Evolutionary conservation across 345 rosid species (phyloP), one percentile per base, ranked within the genome.

Genomic region (Isatis tinctoria): DNA sequence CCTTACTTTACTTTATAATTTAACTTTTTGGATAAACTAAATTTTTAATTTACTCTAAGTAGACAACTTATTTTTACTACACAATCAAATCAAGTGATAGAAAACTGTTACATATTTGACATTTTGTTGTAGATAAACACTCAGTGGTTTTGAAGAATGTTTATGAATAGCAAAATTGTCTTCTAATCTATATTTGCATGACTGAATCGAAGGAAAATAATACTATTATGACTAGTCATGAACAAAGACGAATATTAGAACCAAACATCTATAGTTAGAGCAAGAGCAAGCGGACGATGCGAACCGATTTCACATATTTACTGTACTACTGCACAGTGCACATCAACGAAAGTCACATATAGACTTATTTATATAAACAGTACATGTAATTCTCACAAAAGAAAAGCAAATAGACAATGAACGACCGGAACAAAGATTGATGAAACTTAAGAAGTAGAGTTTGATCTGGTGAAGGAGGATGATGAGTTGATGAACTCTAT

Each of bases 401-500:
- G n/a, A n/a, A 51, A 60, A 17, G 47, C n/a, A 59, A 39, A 51
- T 32, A 32, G 39, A 36, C 43, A 36, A 58, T 2, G 39, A 56
- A 13, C 30, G 17, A 45, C 36, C 35, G 40, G 36, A 60, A 58
- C 72, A 26, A 65, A 44, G 10, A 57, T 13, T 67, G 35, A 68
- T 51, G 44, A 62, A 69, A 70, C 37, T 76, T 36, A 76, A 56
- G 54, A 62, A 28, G 77, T 75, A 54, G 94, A 83, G 49, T 78
- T 83, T 35, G 91, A 88, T 80, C 89, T 78, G 8, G 89, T 80
- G 59, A 85, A 67, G 43, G 88, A 84, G 27, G 91, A 79, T 11
- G 96, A 85, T 4, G 91, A 79, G 79, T 90, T 86, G 70, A 93
- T 88, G 83, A 90, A 93, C 80, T 88, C 71, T 33, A 93, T 90